Base-by-base conservation (phyloP, 1,139 yeast genomes). In the Hanseniaspora gamundiae region DNA sequence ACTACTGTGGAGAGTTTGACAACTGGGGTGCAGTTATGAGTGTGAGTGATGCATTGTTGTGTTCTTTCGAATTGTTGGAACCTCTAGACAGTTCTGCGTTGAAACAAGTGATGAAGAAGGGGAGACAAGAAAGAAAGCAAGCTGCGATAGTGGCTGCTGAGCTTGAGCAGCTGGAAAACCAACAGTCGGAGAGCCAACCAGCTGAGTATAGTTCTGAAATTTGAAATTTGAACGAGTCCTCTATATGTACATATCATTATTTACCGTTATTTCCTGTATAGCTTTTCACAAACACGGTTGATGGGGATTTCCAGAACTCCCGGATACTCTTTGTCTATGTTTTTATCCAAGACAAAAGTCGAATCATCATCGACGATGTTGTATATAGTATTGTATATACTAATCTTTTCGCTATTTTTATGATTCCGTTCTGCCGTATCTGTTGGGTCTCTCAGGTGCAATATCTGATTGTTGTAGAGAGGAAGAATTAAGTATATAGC, bases 11-110 rank as follows among this genome's bases (percentile, higher is more conserved):
- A 35, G 98, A 91, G 62, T 91, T 91, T 57, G 97, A 91, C 61
- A 91, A 91, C 59, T 91, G 96, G 96, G 98, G 97, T 20, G 97
- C 97, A 0, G 96, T 91, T 2, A 91, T 91, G 98, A 79, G 94
- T 55, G 97, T 91, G 16, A 78, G 85, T 52, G 96, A 91, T 53
- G 96, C 87, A 54, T 69, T 91, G 51, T 68, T 91, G 49, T 91
- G 97, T 62, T 80, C 91, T 47, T 91, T 91, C 64, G 97, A 91
- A 62, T 71, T 91, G 50, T 69, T 91, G 48, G 95, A 91, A 64
- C 98, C 98, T 8, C 70, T 91, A 56, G 98, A 91, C 63, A 79
- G 94, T 44, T 80, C 83, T 31, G 96, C 96, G 2, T 73, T 91
- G 63, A 87, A 88, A 61, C 95, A 83, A 61, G 94, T 86, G 42